Evolutionary conservation across 2,329 filamentous ascomycete genomes (phyloP).

Genomic region (Mollisia scopiformis): DNA sequence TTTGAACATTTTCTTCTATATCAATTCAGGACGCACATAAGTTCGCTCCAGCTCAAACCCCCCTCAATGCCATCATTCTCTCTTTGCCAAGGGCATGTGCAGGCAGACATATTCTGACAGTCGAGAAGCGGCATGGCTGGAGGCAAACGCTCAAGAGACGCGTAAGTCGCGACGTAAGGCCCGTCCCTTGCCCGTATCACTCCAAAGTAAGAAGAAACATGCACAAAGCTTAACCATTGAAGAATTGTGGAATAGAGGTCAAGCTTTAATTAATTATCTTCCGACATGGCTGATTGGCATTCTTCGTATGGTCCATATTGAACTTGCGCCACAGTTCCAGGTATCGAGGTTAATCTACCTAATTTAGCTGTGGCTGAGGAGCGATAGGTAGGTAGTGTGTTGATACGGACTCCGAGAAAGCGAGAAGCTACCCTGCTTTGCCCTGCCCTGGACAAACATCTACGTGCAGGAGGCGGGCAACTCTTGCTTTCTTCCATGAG

Average conservation of each 20-base stretch:
- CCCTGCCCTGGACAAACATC: too few species aligned
- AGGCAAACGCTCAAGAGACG: constrained; percentile 2
- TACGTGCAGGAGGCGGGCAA: not conserved
- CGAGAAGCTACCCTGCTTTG: not conserved
- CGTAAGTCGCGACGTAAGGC: constrained; percentile 10
- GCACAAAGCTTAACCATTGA: not conserved
- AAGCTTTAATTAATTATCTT: not conserved
- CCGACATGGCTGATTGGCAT: not conserved
- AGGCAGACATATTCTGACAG: not conserved
- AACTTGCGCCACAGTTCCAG: not conserved
- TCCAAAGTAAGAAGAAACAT: not conserved
- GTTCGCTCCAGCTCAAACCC: too few species aligned
- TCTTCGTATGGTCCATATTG: not conserved
- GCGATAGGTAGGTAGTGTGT: too few species aligned
- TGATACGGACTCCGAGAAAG: not conserved
- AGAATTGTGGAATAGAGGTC: not conserved
- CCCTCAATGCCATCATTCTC: too few species aligned
- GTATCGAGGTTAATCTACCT: constrained; percentile 7
- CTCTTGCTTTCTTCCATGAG: not conserved
- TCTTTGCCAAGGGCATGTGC: not conserved
- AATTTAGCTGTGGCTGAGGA: not conserved
- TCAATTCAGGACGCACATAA: too few species aligned
- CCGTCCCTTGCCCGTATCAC: not conserved
- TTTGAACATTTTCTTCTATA: too few species aligned
- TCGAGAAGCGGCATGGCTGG: not conserved